Percentiles rank a stretch among this genome's conserved stretches.
These are phyloP conservation scores for Aristolochia californica DNA, from an alignment of 164 flowering plant genomes.

Conservation along the genomic window DNA sequence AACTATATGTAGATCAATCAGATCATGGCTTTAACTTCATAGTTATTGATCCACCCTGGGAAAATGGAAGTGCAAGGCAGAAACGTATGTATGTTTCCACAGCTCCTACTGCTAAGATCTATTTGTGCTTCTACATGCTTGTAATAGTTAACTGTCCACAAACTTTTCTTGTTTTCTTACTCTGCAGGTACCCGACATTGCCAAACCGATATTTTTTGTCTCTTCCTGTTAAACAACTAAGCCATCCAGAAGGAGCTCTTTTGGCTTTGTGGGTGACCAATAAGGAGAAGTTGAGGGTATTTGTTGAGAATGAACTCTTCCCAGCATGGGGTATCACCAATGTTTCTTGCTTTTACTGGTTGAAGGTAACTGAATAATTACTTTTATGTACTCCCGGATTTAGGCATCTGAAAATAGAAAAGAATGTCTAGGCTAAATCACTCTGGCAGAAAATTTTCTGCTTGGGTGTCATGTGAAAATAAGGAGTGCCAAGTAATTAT, in stretches of 20 bases:
- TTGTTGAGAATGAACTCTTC: conserved; percentile 77
- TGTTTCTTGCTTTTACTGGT: conserved; percentile 57
- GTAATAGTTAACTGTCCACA: background rate
- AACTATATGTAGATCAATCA: conserved; percentile 34
- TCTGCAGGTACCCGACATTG: conserved; percentile 72
- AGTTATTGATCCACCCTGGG: conserved; percentile 96
- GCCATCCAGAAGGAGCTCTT: conserved; percentile 67
- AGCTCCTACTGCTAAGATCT: background rate
- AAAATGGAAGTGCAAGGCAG: conserved; percentile 78
- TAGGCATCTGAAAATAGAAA: no score
- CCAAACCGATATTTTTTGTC: conserved; percentile 74
- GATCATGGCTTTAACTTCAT: conserved; percentile 72
- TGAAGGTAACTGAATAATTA: conserved; percentile 37
- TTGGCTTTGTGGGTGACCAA: conserved; percentile 97
- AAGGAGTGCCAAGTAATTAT: no score
- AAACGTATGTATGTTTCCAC: conserved; percentile 42
- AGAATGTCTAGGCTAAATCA: no score
- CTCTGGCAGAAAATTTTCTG: no score
- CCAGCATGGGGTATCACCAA: conserved; percentile 75
- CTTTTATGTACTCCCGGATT: no score
- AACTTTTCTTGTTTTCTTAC: background rate
- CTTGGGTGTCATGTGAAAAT: no score
- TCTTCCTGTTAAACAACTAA: conserved; percentile 71
- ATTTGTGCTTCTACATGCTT: background rate
- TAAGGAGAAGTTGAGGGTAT: conserved; percentile 67